Conservation (phyloP, 768 basidiomycete species). For the Antrodiella citrinella region DNA sequence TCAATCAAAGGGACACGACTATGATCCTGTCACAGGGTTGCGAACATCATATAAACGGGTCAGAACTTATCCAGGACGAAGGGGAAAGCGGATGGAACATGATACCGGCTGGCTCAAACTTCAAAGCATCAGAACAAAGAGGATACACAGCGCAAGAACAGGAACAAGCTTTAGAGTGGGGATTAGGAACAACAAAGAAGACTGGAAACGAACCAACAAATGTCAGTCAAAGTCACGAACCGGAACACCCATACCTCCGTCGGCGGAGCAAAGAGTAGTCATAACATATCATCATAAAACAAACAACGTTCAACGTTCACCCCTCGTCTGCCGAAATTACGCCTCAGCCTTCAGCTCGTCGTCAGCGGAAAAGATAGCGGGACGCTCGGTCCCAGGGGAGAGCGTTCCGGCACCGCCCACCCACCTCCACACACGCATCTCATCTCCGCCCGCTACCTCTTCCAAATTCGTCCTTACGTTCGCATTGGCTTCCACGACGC, state of each 20-base stretch:
- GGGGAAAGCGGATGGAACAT: no score
- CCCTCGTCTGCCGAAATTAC: not conserved
- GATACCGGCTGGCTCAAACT: no score
- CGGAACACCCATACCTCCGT: not conserved
- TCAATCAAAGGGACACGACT: no score
- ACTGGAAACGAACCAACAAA: not conserved
- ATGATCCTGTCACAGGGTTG: no score
- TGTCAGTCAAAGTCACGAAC: not conserved
- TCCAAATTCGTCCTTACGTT: constrained; percentile 83
- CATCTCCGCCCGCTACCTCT: constrained; percentile 80
- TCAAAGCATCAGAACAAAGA: no score
- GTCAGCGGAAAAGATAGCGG: not conserved
- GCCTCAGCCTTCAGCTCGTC: not conserved
- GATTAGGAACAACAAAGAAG: not conserved
- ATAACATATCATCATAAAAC: no score
- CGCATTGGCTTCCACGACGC: constrained; percentile 81
- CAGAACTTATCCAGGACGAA: no score
- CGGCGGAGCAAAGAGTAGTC: not conserved
- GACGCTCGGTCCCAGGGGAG: constrained; percentile 7
- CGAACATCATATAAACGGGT: no score
- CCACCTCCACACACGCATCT: constrained; percentile 89
- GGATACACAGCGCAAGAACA: not conserved
- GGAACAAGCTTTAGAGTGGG: no score
- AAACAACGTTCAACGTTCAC: not conserved
- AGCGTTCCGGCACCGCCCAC: constrained; percentile 43